Conservation (phyloP, 768 basidiomycete genomes). For the Ephemerocybe angulata region DNA sequence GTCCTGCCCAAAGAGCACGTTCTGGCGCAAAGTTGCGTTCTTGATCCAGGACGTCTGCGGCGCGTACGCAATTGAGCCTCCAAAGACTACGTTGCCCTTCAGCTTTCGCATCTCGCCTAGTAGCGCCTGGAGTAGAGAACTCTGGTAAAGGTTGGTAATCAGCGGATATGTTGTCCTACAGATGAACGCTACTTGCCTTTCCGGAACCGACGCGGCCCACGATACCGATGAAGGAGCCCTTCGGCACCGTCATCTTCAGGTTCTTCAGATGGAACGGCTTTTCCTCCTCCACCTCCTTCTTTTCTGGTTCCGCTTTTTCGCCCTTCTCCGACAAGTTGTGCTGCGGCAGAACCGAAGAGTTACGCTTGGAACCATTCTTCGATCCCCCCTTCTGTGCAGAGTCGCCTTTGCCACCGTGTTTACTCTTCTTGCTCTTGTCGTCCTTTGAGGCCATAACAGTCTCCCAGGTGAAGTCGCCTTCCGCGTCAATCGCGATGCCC, state of each 20-base stretch:
- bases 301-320: conserved; percentile 7
- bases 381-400: conserved; percentile 11
- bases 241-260: conserved; percentile 43
- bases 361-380: conserved; percentile 11
- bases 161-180: neutral
- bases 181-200: conserved; percentile 41
- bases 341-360: neutral
- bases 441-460: conserved; percentile 19
- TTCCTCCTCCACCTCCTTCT: conserved; percentile 26
- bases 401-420: too few species aligned
- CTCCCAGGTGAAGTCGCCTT: conserved; percentile 56
- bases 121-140: conserved; percentile 50
- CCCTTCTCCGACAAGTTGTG: conserved; percentile 8
- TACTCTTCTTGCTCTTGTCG: conserved; percentile 15
- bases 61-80: conserved; percentile 52
- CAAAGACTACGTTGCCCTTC: conserved; percentile 39
- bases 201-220: conserved; percentile 77
- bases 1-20: conserved; percentile 68
- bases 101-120: conserved; percentile 67
- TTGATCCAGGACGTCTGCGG: conserved; percentile 63
- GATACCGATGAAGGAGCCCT: conserved; percentile 63
- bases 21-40: conserved; percentile 67
- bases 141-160: conserved; percentile 30
- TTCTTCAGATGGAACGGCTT: conserved; percentile 49
- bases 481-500: conserved; percentile 40